A percentile compares a stretch with the other conserved stretches of the same genome.
These are phyloP conservation scores for Hyphopichia khmerensis DNA, from an alignment of 1,139 yeast species.

Conservation along the genomic window DNA sequence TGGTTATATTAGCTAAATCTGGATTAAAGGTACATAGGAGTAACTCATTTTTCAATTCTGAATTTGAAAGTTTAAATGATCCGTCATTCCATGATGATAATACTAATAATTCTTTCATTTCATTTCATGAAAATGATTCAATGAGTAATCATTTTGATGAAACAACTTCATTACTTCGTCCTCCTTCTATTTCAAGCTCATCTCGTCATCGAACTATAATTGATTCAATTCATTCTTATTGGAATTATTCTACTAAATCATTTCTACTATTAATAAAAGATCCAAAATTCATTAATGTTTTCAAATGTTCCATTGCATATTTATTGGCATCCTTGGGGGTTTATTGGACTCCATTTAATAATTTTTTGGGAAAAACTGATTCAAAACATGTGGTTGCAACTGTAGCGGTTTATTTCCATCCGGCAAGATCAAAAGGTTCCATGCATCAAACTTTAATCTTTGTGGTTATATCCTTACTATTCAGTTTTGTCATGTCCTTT, in stretches of 20 bases:
- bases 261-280: slow-evolving; percentile 10
- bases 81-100: slow-evolving; percentile 2
- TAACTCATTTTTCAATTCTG: slow-evolving; percentile 22
- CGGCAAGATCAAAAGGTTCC: slow-evolving; percentile 75
- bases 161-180: background rate
- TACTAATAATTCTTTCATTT: background rate
- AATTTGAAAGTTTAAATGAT: slow-evolving; percentile 16
- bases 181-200: background rate
- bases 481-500: slow-evolving; percentile 56
- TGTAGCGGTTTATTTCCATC: slow-evolving; percentile 82
- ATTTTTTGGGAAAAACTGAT: slow-evolving; percentile 62
- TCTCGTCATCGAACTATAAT: background rate
- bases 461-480: slow-evolving; percentile 55
- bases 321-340: slow-evolving; percentile 73
- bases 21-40: slow-evolving; percentile 41
- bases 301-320: slow-evolving; percentile 73
- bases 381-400: slow-evolving; percentile 83
- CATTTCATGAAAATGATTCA: slow-evolving; percentile 1
- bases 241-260: background rate
- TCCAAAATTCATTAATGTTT: slow-evolving; percentile 30
- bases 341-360: slow-evolving; percentile 58
- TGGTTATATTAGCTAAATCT: slow-evolving; percentile 41
- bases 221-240: background rate
- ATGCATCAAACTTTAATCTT: slow-evolving; percentile 74
- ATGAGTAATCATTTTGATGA: background rate